Conservation (phyloP, 2,329 filamentous ascomycete species). For the Scopulariopsis brevicaulis region DNA sequence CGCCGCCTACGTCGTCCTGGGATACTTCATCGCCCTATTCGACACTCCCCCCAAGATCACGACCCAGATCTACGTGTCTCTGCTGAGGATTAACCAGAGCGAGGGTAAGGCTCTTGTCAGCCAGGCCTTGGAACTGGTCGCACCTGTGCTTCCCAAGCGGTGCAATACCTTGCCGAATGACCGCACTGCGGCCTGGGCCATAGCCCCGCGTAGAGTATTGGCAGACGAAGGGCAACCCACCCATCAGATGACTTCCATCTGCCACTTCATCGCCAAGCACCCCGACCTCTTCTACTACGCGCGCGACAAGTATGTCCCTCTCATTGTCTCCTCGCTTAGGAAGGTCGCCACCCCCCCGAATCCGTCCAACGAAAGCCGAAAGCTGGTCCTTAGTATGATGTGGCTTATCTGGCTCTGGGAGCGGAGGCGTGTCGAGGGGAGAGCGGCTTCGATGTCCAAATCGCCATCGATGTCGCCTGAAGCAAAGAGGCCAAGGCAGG, state of each 20-base stretch:
- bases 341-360: slow-evolving; percentile 80
- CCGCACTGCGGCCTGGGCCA: slow-evolving; percentile 74
- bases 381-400: slow-evolving; percentile 82
- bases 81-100: slow-evolving; percentile 87
- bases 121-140: slow-evolving; percentile 86
- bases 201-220: slow-evolving; percentile 79
- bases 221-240: slow-evolving; percentile 91
- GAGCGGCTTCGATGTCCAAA: slow-evolving; percentile 14
- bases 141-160: slow-evolving; percentile 83
- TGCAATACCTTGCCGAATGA: slow-evolving; percentile 59
- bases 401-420: slow-evolving; percentile 90
- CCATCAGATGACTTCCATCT: slow-evolving; percentile 93
- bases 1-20: slow-evolving; percentile 91
- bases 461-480: background rate
- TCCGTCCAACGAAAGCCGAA: slow-evolving; percentile 83
- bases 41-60: slow-evolving; percentile 96
- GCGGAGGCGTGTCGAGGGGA: slow-evolving; percentile 62
- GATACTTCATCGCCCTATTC: slow-evolving; percentile 94
- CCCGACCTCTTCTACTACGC: slow-evolving; percentile 92
- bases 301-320: slow-evolving; percentile 76
- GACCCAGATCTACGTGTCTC: slow-evolving; percentile 83
- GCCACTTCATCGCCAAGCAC: slow-evolving; percentile 90
- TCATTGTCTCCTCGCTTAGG: slow-evolving; percentile 78
- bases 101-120: slow-evolving; percentile 87
- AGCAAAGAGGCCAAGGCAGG: slow-evolving; percentile 8